A percentile compares a stretch with the other conserved stretches of the same genome.
These are phyloP conservation scores for Sequoiadendron giganteum DNA, from an alignment of 75 land plant genomes.

Conservation along the genomic window DNA sequence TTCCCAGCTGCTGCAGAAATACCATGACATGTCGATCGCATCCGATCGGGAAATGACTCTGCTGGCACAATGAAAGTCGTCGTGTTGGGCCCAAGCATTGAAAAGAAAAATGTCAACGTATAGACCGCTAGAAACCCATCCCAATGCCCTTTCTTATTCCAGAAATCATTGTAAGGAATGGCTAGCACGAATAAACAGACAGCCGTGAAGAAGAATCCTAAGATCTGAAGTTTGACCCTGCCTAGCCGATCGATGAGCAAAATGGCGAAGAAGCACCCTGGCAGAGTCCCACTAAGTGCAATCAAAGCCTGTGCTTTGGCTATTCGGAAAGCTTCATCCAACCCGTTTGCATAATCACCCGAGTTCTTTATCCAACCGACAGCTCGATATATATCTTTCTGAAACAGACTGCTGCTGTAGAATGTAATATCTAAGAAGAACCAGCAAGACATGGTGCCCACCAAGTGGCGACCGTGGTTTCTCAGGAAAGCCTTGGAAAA, in stretches of 20 bases:
- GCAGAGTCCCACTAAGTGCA: slow-evolving; percentile 38
- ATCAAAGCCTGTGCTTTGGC: slow-evolving; percentile 28
- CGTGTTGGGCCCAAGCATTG: slow-evolving; percentile 37
- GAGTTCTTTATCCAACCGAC: slow-evolving; percentile 19
- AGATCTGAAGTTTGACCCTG: slow-evolving; percentile 1
- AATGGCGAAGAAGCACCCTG: slow-evolving; percentile 39
- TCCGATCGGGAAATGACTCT: slow-evolving; percentile 34
- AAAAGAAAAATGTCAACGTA: slow-evolving; percentile 7
- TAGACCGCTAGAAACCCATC: neutral
- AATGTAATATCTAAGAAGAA: slow-evolving; percentile 45
- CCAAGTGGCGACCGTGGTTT: slow-evolving; percentile 31
- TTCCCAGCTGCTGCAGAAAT: slow-evolving; percentile 33
- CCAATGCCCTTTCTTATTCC: neutral
- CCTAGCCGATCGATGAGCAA: slow-evolving; percentile 26
- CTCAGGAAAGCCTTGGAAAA: slow-evolving; percentile 14
- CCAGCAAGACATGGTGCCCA: slow-evolving; percentile 45
- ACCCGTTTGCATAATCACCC: slow-evolving; percentile 10
- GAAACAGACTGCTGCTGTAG: slow-evolving; percentile 68
- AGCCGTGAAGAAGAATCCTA: slow-evolving; percentile 20
- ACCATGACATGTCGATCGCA: slow-evolving; percentile 37
- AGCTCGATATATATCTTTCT: slow-evolving; percentile 37
- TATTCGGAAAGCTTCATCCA: slow-evolving; percentile 21
- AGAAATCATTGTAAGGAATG: slow-evolving; percentile 19
- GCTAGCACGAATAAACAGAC: slow-evolving; percentile 21
- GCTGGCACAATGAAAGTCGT: slow-evolving; percentile 45